Evolutionary conservation across 345 rosid genomes (phyloP).

Genomic region (Brassica juncea): DNA sequence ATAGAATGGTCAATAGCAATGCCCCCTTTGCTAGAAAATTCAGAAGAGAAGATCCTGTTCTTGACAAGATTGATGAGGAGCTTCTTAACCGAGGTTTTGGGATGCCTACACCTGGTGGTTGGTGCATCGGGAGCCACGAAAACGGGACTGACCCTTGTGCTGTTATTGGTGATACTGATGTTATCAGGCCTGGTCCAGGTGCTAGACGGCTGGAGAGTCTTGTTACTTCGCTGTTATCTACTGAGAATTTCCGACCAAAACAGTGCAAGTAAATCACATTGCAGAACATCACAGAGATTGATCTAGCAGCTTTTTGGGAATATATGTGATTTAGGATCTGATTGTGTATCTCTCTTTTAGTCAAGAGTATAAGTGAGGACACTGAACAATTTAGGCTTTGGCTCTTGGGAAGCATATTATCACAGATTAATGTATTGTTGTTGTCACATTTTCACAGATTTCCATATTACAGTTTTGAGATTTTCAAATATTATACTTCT

Average conservation of each 20-base stretch:
- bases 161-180: slow-evolving; percentile 53
- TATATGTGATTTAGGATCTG: slow-evolving; percentile 35
- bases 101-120: slow-evolving; percentile 89
- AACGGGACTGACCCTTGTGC: slow-evolving; percentile 90
- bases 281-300: slow-evolving; percentile 6
- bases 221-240: slow-evolving; percentile 59
- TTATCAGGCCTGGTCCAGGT: slow-evolving; percentile 80
- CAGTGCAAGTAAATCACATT: slow-evolving; percentile 61
- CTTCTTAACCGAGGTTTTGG: slow-evolving; percentile 65
- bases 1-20: slow-evolving; percentile 68
- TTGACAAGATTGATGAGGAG: slow-evolving; percentile 75
- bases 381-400: slow-evolving; percentile 15
- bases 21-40: slow-evolving; percentile 94
- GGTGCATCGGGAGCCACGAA: slow-evolving; percentile 82
- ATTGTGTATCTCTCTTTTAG: background rate
- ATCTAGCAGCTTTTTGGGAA: slow-evolving; percentile 22
- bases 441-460: slow-evolving; percentile 19
- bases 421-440: slow-evolving; percentile 24
- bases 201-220: slow-evolving; percentile 69
- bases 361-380: slow-evolving; percentile 19
- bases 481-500: background rate
- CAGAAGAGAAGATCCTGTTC: slow-evolving; percentile 70
- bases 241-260: slow-evolving; percentile 65
- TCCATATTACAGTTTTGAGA: slow-evolving; percentile 27
- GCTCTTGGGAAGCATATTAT: slow-evolving; percentile 3